These are phyloP conservation scores for Penicillium polonicum DNA, from an alignment of 2,329 filamentous ascomycete species.

Conservation along the genomic window DNA sequence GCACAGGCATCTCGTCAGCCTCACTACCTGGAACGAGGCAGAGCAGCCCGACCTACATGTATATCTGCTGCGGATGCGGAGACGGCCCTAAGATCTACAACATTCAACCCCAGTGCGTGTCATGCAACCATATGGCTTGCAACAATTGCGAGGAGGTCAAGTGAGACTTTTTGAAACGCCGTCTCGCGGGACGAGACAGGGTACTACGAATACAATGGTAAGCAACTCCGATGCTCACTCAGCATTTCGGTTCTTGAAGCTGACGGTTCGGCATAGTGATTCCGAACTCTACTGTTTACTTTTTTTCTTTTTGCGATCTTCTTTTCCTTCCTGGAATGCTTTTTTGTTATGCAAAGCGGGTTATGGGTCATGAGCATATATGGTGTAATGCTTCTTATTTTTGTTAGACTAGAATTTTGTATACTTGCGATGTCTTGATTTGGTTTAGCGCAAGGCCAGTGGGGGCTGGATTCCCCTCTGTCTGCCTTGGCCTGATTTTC, in stretches of 20 bases:
- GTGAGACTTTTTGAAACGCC: conserved; percentile 13
- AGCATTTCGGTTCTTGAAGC: conserved; percentile 6
- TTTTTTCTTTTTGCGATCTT: conserved; percentile 4
- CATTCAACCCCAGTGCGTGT: conserved; percentile 33
- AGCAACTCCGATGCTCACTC: conserved; percentile 8
- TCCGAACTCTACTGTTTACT: conserved; percentile 14
- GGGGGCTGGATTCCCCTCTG: conserved; percentile 19
- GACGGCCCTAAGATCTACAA: conserved; percentile 43
- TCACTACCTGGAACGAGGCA: conserved; percentile 5
- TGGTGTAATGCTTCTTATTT: conserved; percentile 14
- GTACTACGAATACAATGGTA: conserved; percentile 14
- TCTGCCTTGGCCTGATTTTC: background rate
- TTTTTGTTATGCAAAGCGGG: conserved; percentile 1
- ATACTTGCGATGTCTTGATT: conserved; percentile 21
- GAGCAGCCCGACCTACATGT: conserved; percentile 28
- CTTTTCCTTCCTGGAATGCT: background rate
- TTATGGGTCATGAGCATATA: conserved; percentile 9
- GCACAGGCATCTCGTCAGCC: background rate
- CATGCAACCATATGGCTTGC: conserved; percentile 36
- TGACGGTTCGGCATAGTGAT: conserved; percentile 12
- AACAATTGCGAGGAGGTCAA: conserved; percentile 31
- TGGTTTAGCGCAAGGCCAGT: conserved; percentile 17
- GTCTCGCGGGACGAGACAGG: conserved; percentile 6
- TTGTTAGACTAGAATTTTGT: conserved; percentile 16
- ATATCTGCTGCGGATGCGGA: conserved; percentile 40